Evolutionary conservation across 768 basidiomycete species (phyloP).

Genomic region (Trametes cingulata): DNA sequence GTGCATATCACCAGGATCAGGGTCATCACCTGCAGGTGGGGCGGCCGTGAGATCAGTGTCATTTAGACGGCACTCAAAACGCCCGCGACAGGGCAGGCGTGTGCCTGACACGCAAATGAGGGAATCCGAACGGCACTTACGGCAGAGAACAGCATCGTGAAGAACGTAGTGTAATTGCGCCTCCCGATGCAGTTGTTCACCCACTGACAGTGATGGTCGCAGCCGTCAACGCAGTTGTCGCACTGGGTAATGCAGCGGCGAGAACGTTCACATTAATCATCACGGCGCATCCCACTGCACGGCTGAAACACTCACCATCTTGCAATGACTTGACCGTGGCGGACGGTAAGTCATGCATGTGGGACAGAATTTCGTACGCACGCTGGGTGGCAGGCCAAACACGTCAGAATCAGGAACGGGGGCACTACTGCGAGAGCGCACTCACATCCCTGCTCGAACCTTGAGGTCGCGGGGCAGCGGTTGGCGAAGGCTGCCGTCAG

Average conservation of each 20-base stretch:
- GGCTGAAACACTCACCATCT: slow-evolving; percentile 60
- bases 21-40: slow-evolving; percentile 57
- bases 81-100: slow-evolving; percentile 9
- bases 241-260: slow-evolving; percentile 51
- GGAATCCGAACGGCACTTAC: slow-evolving; percentile 46
- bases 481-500: slow-evolving; percentile 58
- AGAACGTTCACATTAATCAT: not conserved
- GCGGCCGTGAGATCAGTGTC: slow-evolving; percentile 19
- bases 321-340: slow-evolving; percentile 93
- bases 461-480: slow-evolving; percentile 83
- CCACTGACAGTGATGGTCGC: slow-evolving; percentile 91
- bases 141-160: slow-evolving; percentile 74
- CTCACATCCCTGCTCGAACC: slow-evolving; percentile 76
- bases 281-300: not conserved
- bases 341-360: slow-evolving; percentile 94
- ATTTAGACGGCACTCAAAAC: not conserved
- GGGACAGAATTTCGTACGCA: slow-evolving; percentile 90
- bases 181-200: slow-evolving; percentile 96
- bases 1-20: slow-evolving; percentile 78
- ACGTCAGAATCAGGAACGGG: not conserved
- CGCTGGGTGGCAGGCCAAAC: slow-evolving; percentile 45
- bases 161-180: slow-evolving; percentile 94
- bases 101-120: slow-evolving; percentile 6
- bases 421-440: slow-evolving; percentile 14
- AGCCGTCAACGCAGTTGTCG: slow-evolving; percentile 96